These are phyloP conservation scores for Salix caprea DNA, from an alignment of 345 rosid genomes.

Conservation along the genomic window DNA sequence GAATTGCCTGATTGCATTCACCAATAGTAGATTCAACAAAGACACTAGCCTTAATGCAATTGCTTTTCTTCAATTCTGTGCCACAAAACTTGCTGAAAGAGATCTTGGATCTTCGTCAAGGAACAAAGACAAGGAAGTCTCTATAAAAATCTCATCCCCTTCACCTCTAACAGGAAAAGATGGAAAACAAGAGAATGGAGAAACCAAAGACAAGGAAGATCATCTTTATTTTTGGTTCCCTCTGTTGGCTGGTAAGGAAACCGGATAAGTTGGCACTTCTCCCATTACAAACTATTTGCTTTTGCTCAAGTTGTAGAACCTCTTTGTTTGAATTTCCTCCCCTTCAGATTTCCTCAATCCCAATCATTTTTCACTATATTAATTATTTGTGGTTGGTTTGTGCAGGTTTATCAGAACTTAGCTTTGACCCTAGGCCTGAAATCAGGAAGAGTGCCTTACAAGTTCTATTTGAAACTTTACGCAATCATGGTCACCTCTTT, in stretches of 20 bases:
- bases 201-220: slow-evolving; percentile 54
- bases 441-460: slow-evolving; percentile 93
- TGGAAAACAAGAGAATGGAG: slow-evolving; percentile 61
- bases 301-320: slow-evolving; percentile 14
- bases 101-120: slow-evolving; percentile 65
- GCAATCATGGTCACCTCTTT: slow-evolving; percentile 92
- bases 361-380: background rate
- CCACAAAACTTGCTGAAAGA: slow-evolving; percentile 93
- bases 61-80: slow-evolving; percentile 90
- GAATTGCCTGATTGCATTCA: slow-evolving; percentile 92
- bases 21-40: slow-evolving; percentile 89
- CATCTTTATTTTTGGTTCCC: slow-evolving; percentile 97
- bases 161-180: slow-evolving; percentile 49
- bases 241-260: slow-evolving; percentile 76
- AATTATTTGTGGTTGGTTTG: background rate
- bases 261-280: slow-evolving; percentile 14
- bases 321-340: slow-evolving; percentile 2
- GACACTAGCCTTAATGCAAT: slow-evolving; percentile 92
- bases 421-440: slow-evolving; percentile 97
- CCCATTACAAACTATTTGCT: slow-evolving; percentile 1
- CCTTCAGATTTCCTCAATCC: background rate
- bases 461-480: slow-evolving; percentile 83
- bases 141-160: slow-evolving; percentile 48
- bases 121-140: slow-evolving; percentile 60
- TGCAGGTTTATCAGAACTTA: slow-evolving; percentile 96